Evolutionary conservation across 306 rosid species (phyloP).

Genomic region (Trifolium subterraneum): DNA sequence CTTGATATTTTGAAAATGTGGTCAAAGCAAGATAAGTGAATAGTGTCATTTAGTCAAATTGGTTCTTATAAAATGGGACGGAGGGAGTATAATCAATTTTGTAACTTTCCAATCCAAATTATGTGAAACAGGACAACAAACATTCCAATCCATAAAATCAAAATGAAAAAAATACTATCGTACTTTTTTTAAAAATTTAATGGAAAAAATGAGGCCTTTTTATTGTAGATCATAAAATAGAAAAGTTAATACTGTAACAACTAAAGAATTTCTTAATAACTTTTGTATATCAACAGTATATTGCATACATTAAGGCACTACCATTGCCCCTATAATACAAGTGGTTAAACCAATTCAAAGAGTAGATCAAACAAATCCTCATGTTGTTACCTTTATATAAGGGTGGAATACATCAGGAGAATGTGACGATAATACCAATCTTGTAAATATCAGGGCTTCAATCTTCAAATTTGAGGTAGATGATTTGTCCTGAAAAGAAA

Average conservation of each 20-base stretch:
- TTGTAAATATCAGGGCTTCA: constrained; percentile 89
- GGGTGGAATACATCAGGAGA: constrained; percentile 96
- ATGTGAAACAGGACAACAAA: not conserved
- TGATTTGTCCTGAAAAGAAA: constrained; percentile 75
- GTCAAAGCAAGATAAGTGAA: no score
- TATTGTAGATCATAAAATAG: not conserved
- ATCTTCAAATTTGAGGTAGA: constrained; percentile 98
- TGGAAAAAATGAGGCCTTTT: not conserved
- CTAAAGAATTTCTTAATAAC: constrained; percentile 11
- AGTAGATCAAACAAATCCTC: constrained; percentile 21
- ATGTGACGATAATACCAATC: constrained; percentile 92
- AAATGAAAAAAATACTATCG: not conserved
- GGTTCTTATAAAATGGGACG: no score
- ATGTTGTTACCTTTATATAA: constrained; percentile 70
- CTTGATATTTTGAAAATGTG: no score
- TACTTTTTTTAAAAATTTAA: not conserved
- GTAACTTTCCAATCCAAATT: constrained; percentile 25
- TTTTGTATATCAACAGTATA: constrained; percentile 13
- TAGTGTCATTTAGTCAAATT: no score
- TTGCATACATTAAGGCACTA: constrained; percentile 21
- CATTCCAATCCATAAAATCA: not conserved
- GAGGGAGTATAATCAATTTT: not conserved
- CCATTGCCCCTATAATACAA: constrained; percentile 19
- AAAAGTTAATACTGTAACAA: not conserved
- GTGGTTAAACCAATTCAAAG: constrained; percentile 10